A percentile compares a stretch with the other conserved stretches of the same genome.
phyloP scores from a whole-genome alignment of 345 rosid genomes.

The Raphanus raphanistrum region DNA sequence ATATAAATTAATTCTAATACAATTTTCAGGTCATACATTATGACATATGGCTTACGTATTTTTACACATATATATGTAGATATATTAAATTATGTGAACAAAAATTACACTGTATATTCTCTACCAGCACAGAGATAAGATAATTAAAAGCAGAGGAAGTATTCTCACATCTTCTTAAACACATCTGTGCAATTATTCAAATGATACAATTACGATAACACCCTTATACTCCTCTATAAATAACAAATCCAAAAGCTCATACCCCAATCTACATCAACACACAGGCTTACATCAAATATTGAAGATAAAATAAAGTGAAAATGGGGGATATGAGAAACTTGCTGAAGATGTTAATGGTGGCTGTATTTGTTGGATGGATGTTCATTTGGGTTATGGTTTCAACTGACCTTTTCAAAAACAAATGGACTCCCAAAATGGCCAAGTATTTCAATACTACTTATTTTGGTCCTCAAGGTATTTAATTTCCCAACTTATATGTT shows the following conservation, averaged over 20 bases:
- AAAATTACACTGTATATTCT: not conserved
- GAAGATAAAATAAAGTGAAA: not conserved
- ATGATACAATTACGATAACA: not conserved
- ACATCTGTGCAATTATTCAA: not conserved
- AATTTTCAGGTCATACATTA: no score
- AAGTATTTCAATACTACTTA: conserved; percentile 50
- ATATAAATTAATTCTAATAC: no score
- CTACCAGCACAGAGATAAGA: conserved; percentile 10
- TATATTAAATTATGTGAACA: no score
- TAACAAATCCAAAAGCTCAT: not conserved
- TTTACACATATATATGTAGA: no score
- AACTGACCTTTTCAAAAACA: conserved; percentile 42
- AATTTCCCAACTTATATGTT: not conserved
- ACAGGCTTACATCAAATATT: not conserved
- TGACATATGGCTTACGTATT: no score
- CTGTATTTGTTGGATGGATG: conserved; percentile 54
- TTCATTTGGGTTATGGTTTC: conserved; percentile 57
- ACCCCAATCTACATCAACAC: not conserved
- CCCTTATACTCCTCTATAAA: conserved; percentile 21
- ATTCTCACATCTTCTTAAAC: not conserved
- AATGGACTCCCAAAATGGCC: conserved; percentile 49
- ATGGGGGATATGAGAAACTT: conserved; percentile 28
- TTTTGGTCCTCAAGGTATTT: conserved; percentile 58
- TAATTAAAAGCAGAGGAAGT: not conserved
- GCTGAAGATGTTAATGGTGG: conserved; percentile 38